Evolutionary conservation across 169 alveolate genomes (phyloP).

Genomic region (Eimeria zaria): DNA sequence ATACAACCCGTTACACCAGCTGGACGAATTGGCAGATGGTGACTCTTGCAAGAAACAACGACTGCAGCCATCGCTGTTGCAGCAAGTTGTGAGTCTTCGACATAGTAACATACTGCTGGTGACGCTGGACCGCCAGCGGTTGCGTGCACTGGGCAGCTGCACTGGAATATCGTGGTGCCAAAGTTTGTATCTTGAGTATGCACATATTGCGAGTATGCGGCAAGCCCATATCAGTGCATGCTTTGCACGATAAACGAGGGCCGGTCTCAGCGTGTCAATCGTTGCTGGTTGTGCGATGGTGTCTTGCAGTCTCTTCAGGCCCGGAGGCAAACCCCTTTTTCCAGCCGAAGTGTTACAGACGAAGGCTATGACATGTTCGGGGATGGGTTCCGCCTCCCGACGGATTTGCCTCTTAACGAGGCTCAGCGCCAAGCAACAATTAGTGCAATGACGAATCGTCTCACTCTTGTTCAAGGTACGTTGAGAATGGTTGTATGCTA

Average conservation of each 20-base stretch:
- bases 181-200: not conserved
- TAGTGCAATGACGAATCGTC: slow-evolving; percentile 83
- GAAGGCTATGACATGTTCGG: slow-evolving; percentile 55
- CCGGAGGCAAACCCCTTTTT: slow-evolving; percentile 66
- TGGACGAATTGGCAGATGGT: slow-evolving; percentile 80
- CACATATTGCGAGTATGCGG: not conserved
- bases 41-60: slow-evolving; percentile 77
- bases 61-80: slow-evolving; percentile 55
- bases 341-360: slow-evolving; percentile 68
- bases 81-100: slow-evolving; percentile 45
- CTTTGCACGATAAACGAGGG: not conserved
- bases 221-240: not conserved
- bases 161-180: not conserved
- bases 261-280: not conserved
- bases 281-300: not conserved
- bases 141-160: not conserved
- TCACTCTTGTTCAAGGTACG: slow-evolving; percentile 83
- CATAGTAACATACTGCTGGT: not conserved
- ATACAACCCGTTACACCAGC: slow-evolving; percentile 77
- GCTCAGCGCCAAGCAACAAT: slow-evolving; percentile 76
- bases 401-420: slow-evolving; percentile 75
- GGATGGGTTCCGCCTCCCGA: slow-evolving; percentile 73
- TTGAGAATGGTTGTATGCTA: not conserved
- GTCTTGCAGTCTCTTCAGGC: slow-evolving; percentile 69
- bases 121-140: not conserved